Percentiles rank a stretch among this genome's conserved stretches.
These are phyloP conservation scores for Puccinia novopanici DNA, from an alignment of 1,284 basidiomycete species.

Conservation along the genomic window DNA sequence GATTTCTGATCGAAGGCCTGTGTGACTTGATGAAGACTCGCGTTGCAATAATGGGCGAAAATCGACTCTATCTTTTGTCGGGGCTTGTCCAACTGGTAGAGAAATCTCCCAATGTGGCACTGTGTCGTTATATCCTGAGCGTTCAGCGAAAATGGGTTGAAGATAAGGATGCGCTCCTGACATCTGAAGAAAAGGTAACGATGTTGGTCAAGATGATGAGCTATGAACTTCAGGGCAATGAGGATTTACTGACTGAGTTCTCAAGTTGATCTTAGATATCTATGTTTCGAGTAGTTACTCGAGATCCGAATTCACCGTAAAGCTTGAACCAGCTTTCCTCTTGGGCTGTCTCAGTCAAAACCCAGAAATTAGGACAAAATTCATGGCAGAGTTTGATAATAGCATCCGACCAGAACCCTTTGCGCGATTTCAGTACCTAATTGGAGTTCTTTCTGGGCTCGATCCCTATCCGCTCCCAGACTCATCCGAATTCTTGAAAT, in stretches of 20 bases:
- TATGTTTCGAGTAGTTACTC: conserved; percentile 83
- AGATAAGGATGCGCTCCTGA: conserved; percentile 75
- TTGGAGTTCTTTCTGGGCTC: conserved; percentile 82
- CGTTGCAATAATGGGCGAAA: conserved; percentile 64
- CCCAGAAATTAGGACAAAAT: conserved; percentile 75
- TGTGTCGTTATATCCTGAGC: conserved; percentile 85
- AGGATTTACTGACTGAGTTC: conserved; percentile 75
- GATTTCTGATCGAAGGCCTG: conserved; percentile 63
- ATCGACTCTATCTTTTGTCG: conserved; percentile 70
- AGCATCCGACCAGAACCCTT: conserved; percentile 82
- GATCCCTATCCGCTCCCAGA: conserved; percentile 59
- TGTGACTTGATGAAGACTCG: conserved; percentile 64
- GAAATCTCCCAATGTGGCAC: conserved; percentile 78
- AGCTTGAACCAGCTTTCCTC: conserved; percentile 89
- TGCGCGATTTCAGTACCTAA: conserved; percentile 82
- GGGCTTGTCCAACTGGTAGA: conserved; percentile 80
- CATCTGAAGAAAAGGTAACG: conserved; percentile 92
- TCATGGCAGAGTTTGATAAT: conserved; percentile 86
- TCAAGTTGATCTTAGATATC: conserved; percentile 90
- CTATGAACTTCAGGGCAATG: conserved; percentile 74
- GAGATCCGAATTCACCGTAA: conserved; percentile 88
- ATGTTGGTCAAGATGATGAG: conserved; percentile 86
- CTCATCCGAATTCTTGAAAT: conserved; percentile 34
- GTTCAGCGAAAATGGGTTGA: conserved; percentile 86
- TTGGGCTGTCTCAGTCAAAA: conserved; percentile 87